Conservation (phyloP, 805 yeast species). For the Saccharomyces cerevisiae region DNA sequence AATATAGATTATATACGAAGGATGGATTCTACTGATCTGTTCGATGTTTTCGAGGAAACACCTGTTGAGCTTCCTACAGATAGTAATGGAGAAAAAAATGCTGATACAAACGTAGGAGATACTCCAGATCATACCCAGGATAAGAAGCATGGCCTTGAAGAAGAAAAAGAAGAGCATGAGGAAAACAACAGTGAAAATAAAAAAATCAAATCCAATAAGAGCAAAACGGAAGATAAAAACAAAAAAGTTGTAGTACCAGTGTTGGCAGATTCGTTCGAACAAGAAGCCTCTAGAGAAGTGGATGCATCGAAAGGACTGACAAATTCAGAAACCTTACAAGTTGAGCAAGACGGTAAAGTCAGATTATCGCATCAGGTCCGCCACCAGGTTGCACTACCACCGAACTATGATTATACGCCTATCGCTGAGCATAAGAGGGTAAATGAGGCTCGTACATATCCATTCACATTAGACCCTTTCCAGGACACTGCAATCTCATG, state of each 20-base stretch:
- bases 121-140: background rate
- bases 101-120: background rate
- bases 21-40: slow-evolving; percentile 15
- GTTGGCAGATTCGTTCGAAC: slow-evolving; percentile 79
- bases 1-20: background rate
- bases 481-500: slow-evolving; percentile 95
- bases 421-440: slow-evolving; percentile 77
- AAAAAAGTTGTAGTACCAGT: slow-evolving; percentile 53
- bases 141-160: slow-evolving; percentile 16
- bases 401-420: slow-evolving; percentile 79
- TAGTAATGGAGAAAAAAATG: slow-evolving; percentile 11
- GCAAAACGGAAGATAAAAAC: slow-evolving; percentile 32
- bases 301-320: slow-evolving; percentile 70
- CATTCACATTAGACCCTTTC: slow-evolving; percentile 91
- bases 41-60: slow-evolving; percentile 30
- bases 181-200: slow-evolving; percentile 3
- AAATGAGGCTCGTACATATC: slow-evolving; percentile 80
- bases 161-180: slow-evolving; percentile 4
- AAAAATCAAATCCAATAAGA: slow-evolving; percentile 12
- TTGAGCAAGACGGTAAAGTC: slow-evolving; percentile 43
- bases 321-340: slow-evolving; percentile 33
- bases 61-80: slow-evolving; percentile 12
- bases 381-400: slow-evolving; percentile 96
- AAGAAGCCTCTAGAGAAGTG: slow-evolving; percentile 83
- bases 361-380: slow-evolving; percentile 87